Conservation (phyloP, 495 filamentous ascomycete species). For the Neurospora tetrasperma region DNA sequence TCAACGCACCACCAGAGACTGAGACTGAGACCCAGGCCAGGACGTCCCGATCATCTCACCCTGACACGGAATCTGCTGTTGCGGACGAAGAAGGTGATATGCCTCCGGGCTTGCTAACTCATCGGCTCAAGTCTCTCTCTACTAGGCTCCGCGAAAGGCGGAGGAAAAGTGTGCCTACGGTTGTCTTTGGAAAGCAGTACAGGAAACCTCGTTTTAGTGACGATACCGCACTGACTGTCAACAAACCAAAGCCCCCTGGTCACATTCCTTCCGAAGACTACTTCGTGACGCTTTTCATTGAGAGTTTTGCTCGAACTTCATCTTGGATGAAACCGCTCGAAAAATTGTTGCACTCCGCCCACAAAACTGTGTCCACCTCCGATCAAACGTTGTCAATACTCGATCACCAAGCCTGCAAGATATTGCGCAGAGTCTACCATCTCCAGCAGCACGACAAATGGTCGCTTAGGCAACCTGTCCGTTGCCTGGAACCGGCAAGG, state of each 20-base stretch:
- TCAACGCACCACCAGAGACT: background rate
- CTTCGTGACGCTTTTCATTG: conserved; percentile 68
- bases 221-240: conserved; percentile 21
- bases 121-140: conserved; percentile 40
- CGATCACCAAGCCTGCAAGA: conserved; percentile 74
- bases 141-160: conserved; percentile 52
- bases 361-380: conserved; percentile 71
- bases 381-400: conserved; percentile 67
- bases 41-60: background rate
- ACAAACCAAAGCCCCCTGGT: conserved; percentile 24
- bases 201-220: conserved; percentile 16
- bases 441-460: conserved; percentile 81
- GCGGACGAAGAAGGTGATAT: conserved; percentile 3
- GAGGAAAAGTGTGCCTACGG: conserved; percentile 59
- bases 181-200: conserved; percentile 62
- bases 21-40: background rate
- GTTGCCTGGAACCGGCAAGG: conserved; percentile 64
- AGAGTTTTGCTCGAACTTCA: conserved; percentile 52
- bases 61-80: background rate
- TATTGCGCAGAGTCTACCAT: conserved; percentile 74
- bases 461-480: conserved; percentile 79
- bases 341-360: conserved; percentile 58
- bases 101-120: conserved; percentile 24
- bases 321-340: conserved; percentile 52
- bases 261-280: conserved; percentile 54